phyloP scores from a whole-genome alignment of 306 rosid species.

The Gillenia trifoliata region DNA sequence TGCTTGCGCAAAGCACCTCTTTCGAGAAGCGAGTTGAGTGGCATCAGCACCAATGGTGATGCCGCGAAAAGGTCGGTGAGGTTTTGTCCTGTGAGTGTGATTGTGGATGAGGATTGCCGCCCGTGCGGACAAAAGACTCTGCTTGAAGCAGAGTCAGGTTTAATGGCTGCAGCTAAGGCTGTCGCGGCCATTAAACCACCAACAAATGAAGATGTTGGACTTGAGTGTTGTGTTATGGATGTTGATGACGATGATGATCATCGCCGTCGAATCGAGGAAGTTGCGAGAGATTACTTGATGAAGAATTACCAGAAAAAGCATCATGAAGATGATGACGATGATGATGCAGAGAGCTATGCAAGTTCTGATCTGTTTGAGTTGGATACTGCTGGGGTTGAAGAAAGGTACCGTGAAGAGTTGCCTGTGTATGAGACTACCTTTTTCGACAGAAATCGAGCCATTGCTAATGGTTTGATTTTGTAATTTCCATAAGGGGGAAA shows the following conservation, averaged over 20 bases:
- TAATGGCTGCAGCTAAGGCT: slow-evolving; percentile 5
- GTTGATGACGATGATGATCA: slow-evolving; percentile 30
- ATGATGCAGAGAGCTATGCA: slow-evolving; percentile 69
- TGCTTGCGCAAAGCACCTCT: slow-evolving; percentile 83
- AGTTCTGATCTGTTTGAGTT: slow-evolving; percentile 97
- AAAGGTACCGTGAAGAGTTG: slow-evolving; percentile 77
- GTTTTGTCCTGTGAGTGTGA: slow-evolving; percentile 78
- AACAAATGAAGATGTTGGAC: slow-evolving; percentile 9
- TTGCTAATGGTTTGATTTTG: slow-evolving; percentile 73
- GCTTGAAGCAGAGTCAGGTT: slow-evolving; percentile 20
- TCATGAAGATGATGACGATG: slow-evolving; percentile 33
- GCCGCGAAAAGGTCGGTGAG: slow-evolving; percentile 66
- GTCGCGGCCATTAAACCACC: background rate
- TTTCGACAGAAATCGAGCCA: slow-evolving; percentile 73
- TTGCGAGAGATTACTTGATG: slow-evolving; percentile 49
- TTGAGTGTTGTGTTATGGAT: slow-evolving; percentile 43
- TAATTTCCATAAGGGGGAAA: slow-evolving; percentile 34
- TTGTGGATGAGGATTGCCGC: slow-evolving; percentile 77
- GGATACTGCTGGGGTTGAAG: slow-evolving; percentile 85
- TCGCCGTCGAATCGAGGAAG: slow-evolving; percentile 49
- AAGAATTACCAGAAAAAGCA: slow-evolving; percentile 44
- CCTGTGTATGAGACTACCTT: slow-evolving; percentile 96
- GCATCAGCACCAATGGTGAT: slow-evolving; percentile 14
- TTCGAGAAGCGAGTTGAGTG: slow-evolving; percentile 43
- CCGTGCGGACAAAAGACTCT: slow-evolving; percentile 74